These are phyloP conservation scores for Astraeus odoratus DNA, from an alignment of 768 basidiomycete species.

Conservation along the genomic window DNA sequence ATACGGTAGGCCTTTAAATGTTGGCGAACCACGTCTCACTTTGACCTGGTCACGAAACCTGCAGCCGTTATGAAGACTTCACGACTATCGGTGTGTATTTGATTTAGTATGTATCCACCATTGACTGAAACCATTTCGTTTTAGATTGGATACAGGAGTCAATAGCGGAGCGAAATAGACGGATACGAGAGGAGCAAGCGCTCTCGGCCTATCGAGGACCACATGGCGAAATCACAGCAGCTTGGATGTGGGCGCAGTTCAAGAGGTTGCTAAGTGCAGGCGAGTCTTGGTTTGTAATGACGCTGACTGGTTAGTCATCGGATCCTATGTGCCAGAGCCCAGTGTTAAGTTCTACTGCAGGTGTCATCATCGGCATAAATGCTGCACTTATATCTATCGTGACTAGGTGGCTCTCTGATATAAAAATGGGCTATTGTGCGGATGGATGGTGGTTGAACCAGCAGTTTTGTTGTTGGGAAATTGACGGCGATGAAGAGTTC, in stretches of 20 bases:
- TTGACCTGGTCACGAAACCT: conserved; percentile 11
- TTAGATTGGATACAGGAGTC: conserved; percentile 98
- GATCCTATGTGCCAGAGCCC: not conserved
- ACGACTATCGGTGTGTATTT: conserved; percentile 74
- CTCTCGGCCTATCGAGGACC: conserved; percentile 43
- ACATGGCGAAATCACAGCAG: conserved; percentile 42
- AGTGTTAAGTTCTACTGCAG: conserved; percentile 33
- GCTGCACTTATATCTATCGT: conserved; percentile 94
- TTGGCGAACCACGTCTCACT: not conserved
- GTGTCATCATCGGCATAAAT: conserved; percentile 85
- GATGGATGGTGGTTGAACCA: conserved; percentile 99
- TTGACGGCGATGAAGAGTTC: conserved; percentile 72
- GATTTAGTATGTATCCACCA: conserved; percentile 2
- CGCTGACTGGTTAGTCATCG: conserved; percentile 71
- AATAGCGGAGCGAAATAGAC: conserved; percentile 76
- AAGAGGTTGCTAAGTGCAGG: conserved; percentile 57
- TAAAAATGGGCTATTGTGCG: conserved; percentile 95
- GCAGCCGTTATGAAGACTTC: conserved; percentile 91
- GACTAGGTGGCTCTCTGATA: conserved; percentile 95
- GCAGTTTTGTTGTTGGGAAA: conserved; percentile 98
- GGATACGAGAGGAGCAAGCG: conserved; percentile 45
- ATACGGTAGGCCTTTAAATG: conserved; percentile 41
- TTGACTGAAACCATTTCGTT: conserved; percentile 8
- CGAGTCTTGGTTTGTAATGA: conserved; percentile 90
- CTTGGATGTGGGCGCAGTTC: conserved; percentile 58